Evolutionary conservation across 305 asterid genomes (phyloP), one percentile per base, ranked within the genome.

Genomic region (Monarda citriodora): DNA sequence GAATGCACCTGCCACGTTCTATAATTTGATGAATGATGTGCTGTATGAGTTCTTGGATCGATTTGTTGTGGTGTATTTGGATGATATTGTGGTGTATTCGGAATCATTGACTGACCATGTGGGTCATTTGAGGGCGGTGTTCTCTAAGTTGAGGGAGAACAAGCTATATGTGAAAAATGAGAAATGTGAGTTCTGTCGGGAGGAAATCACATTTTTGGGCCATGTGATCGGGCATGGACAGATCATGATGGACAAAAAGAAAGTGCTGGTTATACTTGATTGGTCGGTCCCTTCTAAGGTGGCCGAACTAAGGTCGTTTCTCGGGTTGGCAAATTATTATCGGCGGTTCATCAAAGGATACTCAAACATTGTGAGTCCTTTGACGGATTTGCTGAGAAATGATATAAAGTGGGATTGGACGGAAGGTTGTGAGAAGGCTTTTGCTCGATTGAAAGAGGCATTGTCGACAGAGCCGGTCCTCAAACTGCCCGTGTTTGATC

Each of bases 111-210:
- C 10, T 38, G 42, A 38, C 42, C 47, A 42, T 7, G 18, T 42
- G 47, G 7, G 0, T 5, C 47, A 42, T 16, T 7, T 42, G 8
- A 1, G 47, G 2, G 18, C 8, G 4, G 52, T 36, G 0, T 57
- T 57, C 1, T 0, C 3, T 1, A 58, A 36, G 6, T 13, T 66
- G 23, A 3, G 52, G 13, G 71, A 66, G 2, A 16, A 38, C 12
- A 38, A 49, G 14, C 15, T 58, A 0, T 58, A 23, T 23, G 52
- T 26, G 1, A 66, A 66, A 34, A 66, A 66, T 13, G 45, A 58
- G 6, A 66, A 57, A 8, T 53, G 53, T 42, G 68, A 64, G 53
- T 53, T 63, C 11, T 40, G 46, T 6, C 2, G 7, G 31, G 52
- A 57, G 4, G 21, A 17, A 5, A 57, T 57, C 7, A 66, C 32